Evolutionary conservation across 129 eudicot genomes (phyloP).

Genomic region (Tagetes patula): DNA sequence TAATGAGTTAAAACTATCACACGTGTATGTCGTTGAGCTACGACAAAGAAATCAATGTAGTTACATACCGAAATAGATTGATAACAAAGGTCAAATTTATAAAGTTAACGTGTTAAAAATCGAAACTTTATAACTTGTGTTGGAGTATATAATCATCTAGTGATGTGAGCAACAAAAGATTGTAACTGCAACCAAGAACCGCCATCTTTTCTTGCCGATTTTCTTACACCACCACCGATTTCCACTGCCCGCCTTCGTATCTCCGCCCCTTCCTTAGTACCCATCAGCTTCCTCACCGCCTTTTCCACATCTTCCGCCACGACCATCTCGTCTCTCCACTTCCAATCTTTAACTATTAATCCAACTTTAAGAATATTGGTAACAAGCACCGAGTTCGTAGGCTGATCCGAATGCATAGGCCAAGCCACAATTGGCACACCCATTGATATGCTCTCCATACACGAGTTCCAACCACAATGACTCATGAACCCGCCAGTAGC

Average conservation of each 20-base stretch:
- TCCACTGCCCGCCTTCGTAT: slow-evolving; percentile 37
- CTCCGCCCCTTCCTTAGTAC: slow-evolving; percentile 42
- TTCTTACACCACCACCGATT: slow-evolving; percentile 25
- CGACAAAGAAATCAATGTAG: no score
- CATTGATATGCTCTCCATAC: slow-evolving; percentile 63
- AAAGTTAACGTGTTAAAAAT: no score
- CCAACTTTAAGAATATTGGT: slow-evolving; percentile 46
- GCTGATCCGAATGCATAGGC: slow-evolving; percentile 85
- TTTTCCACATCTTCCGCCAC: slow-evolving; percentile 20
- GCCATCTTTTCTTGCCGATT: slow-evolving; percentile 36
- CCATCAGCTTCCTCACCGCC: slow-evolving; percentile 44
- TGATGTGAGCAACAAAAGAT: slow-evolving; percentile 40
- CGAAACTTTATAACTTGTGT: no score
- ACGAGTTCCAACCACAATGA: slow-evolving; percentile 81
- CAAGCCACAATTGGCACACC: slow-evolving; percentile 72
- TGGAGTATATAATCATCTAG: no score
- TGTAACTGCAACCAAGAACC: slow-evolving; percentile 34
- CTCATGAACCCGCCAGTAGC: slow-evolving; percentile 66
- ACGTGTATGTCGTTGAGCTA: no score
- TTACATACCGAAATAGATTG: no score
- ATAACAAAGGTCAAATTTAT: no score
- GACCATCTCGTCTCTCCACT: slow-evolving; percentile 26
- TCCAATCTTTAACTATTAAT: slow-evolving; percentile 38
- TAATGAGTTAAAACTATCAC: no score
- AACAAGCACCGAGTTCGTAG: slow-evolving; percentile 40